phyloP scores from a whole-genome alignment of 192 early-diverging fungal species.

The Chytriomyces sp. region DNA sequence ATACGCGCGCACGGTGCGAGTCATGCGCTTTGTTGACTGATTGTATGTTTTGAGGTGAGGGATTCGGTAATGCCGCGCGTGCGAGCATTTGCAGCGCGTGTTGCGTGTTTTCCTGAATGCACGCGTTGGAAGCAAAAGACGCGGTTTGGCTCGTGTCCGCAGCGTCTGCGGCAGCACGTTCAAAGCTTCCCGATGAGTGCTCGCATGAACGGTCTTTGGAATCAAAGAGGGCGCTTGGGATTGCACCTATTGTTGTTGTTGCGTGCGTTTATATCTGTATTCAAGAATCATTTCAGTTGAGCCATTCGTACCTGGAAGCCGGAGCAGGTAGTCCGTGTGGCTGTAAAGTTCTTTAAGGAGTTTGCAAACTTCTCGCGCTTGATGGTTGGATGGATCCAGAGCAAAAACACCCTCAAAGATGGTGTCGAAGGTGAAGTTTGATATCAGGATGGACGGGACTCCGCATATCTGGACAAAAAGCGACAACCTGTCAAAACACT shows the following conservation, averaged over 20 bases:
- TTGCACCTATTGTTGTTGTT: not conserved
- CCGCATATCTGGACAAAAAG: too few relatives aligned
- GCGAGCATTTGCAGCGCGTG: not conserved
- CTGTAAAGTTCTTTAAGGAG: constrained; percentile 38
- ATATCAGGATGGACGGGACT: constrained; percentile 46
- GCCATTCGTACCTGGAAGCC: constrained; percentile 44
- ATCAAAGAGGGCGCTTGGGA: not conserved
- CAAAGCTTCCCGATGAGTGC: not conserved
- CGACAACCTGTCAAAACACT: not conserved
- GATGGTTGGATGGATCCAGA: not conserved
- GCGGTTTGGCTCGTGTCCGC: not conserved
- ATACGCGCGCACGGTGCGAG: not conserved
- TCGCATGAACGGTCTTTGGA: not conserved
- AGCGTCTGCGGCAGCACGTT: not conserved
- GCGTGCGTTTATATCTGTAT: too few relatives aligned
- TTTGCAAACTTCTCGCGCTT: constrained; percentile 32
- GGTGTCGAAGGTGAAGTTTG: constrained; percentile 61
- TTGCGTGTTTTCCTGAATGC: not conserved
- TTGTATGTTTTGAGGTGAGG: not conserved
- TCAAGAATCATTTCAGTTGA: not conserved
- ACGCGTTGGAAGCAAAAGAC: too few relatives aligned
- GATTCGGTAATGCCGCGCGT: not conserved
- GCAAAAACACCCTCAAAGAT: constrained; percentile 45
- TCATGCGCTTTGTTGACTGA: not conserved
- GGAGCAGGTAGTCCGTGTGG: constrained; percentile 43